A percentile compares a stretch with the other conserved stretches of the same genome.
phyloP scores from a whole-genome alignment of 805 yeast genomes.

The Phaffomyces opuntiae region DNA sequence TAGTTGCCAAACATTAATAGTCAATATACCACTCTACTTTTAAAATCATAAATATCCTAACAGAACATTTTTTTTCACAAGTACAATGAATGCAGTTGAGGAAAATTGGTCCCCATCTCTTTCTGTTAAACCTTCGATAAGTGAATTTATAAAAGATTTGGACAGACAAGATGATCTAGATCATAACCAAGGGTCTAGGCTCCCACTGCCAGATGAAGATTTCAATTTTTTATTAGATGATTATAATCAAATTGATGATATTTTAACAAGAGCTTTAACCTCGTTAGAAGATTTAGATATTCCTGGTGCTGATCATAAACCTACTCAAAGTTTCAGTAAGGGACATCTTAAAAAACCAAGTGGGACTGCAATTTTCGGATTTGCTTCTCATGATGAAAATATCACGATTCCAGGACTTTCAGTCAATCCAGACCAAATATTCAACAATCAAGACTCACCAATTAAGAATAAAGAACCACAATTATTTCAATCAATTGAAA shows the following conservation, averaged over 20 bases:
- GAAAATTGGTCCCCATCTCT: conserved; percentile 6
- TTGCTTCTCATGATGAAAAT: conserved; percentile 53
- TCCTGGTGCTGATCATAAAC: conserved; percentile 29
- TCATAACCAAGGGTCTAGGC: background rate
- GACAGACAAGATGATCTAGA: background rate
- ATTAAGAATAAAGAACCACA: conserved; percentile 9
- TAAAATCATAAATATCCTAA: background rate
- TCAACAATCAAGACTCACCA: background rate
- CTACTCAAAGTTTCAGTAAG: conserved; percentile 2
- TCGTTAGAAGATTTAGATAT: conserved; percentile 59
- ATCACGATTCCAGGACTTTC: conserved; percentile 49
- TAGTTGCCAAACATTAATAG: background rate
- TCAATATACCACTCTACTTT: no score
- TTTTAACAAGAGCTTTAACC: conserved; percentile 49
- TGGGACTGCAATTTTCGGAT: conserved; percentile 81
- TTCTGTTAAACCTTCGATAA: conserved; percentile 5
- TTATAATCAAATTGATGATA: conserved; percentile 32
- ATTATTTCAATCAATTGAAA: conserved; percentile 13
- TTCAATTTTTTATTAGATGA: conserved; percentile 11
- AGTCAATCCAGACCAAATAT: conserved; percentile 19
- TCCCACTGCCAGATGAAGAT: conserved; percentile 10
- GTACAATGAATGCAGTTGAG: conserved; percentile 3
- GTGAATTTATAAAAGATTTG: conserved; percentile 5
- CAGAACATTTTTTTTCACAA: background rate
- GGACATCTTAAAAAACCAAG: conserved; percentile 56